Evolutionary conservation across 371 early-diverging fungal species (phyloP), one percentile per base, ranked within the genome.

Genomic region (Mortierella sp.): DNA sequence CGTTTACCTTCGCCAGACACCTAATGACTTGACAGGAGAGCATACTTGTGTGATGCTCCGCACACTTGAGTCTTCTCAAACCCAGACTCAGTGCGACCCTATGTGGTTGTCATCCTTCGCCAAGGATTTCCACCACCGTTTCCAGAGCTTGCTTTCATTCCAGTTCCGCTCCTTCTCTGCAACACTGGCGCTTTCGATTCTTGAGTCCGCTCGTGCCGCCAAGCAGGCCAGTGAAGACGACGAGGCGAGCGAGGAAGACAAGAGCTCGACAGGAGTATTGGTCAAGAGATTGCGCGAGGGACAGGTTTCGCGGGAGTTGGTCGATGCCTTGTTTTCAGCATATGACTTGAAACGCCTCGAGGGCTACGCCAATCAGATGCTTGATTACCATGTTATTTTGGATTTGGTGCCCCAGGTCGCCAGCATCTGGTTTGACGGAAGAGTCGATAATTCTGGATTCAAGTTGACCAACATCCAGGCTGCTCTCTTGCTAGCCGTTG

Each of bases 1-100:
- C 6, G 93, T 99, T 35, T 99, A 99, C 79, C 84, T 99, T 69
- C 96, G 99, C 64, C 99, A 99, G 83, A 98, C 98, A 10, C 84
- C 94, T 62, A 99, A 98, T 77, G 98, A 97, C 24, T 86, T 98
- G 55, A 99, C 99, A 2, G 99, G 99, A 63, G 99, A 99, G 79
- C 96, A 98, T 83, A 95, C 99, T 0, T 95, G 96, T 73, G 96
- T 99, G 28, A 97, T 99, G 97, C 88, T 99, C 64, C 95, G 93
- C 73, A 91, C 92, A 0, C 85, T 97, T 43, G 79, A 87, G n/a
- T 83, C 84, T 26, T 85, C 77, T 0, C 89, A 84, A 12, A 83
- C 86, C 71, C 85, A 79, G 67, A 90, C 86, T 18, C 88, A 88
- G 45, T 88, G 91, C 52, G 85, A 81, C 20, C 78, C 87, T 39